Evolutionary conservation across 192 early-diverging fungal genomes (phyloP), one percentile per base, ranked within the genome.

Genomic region (Gigaspora rosea): DNA sequence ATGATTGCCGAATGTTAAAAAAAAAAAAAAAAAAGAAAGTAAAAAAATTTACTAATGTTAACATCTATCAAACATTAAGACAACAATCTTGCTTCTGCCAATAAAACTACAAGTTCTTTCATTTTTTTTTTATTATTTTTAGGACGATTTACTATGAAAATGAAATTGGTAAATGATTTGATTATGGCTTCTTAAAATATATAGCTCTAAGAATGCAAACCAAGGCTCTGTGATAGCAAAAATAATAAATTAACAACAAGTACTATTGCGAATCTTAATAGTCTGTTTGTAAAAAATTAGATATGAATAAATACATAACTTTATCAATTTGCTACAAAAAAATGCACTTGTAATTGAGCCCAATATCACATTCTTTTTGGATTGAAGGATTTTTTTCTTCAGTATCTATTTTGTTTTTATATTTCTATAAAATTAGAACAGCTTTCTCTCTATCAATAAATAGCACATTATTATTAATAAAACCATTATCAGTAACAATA

Each of bases 231-330:
- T 15, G 3, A 68, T 68, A 46, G 35, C 35, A 6, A 67, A 16
- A 48, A 68, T 68, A 47, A 68, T 68, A 68, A 46, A 68, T 49
- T 18, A 16, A 11, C 66, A 68, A 47, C 66, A 68, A 68, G 15
- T 49, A 47, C 4, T 68, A 16, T 68, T 68, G 66, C 66, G 47
- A 49, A 68, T 68, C 15, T 68, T 68, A 22, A 27, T 10, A 20
- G 20, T 22, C 66, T 68, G 41, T 68, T 27, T 48, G 3, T 32
- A 41, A 20, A 22, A 47, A 68, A 68, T 68, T 49, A 68, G 48
- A 48, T 16, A 68, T 48, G 66, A 68, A 68, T 68, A 48, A 68
- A 68, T 47, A 46, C 11, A 68, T 48, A 16, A 36, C 66, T 10
- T 48, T 68, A 49, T 48, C 35, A 68, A 68, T 48, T 35, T 68